Base-by-base conservation (phyloP, 129 eudicot species). In the Helichrysum umbraculigerum region DNA sequence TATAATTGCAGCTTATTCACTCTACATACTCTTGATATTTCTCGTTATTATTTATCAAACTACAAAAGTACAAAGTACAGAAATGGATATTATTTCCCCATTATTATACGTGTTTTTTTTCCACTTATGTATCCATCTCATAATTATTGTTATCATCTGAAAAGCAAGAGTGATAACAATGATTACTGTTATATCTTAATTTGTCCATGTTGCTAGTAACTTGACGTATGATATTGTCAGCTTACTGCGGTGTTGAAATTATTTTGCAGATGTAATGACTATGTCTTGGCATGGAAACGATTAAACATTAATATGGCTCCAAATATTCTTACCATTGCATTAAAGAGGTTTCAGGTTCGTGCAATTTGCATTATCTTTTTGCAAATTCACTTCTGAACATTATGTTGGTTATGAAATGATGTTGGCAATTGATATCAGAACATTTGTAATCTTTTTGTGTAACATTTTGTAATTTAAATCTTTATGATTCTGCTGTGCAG, bases 311-410 rank as follows among this genome's bases (percentile, higher is more conserved):
- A 75, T 33, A 68, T 70, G 76, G 85, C 97, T 76, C 97, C 98
- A n/a, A 93, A 93, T 80, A 87, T 93, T 65, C 97, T 93, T 37
- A 93, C 98, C 30, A 79, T 93, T 82, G 98, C 98, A 35, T 83
- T 93, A 74, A 93, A 93, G 84, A 87, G 98, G 67, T 93, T 93
- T 84, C 97, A 93, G 98, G 98, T 93, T 4, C 62, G 87, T 86
- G 61, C 59, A 72, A 12, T 59, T 34, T 16, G 20, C 20, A 25
- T 71, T 56, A 62, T 70, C 62, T 64, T 44, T 72, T 39, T 37
- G 72, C 74, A 52, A 66, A 67, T 66, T 52, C 42, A 61, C 72
- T 61, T 70, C 11, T 51, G 65, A 52, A 76, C 30, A 66, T 66
- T 51, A 17, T 25, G 58, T 73, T 68, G 41, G 72, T 64, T 42